phyloP scores from a whole-genome alignment of 176 grass and related monocot genomes.

The Zoysia pacifica region DNA sequence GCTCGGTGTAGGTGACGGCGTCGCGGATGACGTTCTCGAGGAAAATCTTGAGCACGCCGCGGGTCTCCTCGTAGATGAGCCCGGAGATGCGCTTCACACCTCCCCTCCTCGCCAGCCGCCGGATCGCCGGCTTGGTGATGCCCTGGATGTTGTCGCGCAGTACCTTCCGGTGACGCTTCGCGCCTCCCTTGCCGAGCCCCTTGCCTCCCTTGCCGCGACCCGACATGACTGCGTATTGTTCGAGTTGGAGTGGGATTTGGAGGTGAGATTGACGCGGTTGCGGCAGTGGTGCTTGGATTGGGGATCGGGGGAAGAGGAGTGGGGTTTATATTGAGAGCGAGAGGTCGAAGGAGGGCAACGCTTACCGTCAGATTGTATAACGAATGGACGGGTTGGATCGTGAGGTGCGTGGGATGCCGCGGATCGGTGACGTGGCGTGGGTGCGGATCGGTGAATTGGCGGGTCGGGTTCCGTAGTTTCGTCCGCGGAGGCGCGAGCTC shows the following conservation, averaged over 20 bases:
- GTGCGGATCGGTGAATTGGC: background rate
- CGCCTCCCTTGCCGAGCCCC: conserved; percentile 50
- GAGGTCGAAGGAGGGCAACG: background rate
- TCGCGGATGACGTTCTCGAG: conserved; percentile 93
- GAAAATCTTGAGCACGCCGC: conserved; percentile 92
- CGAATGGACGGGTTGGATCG: background rate
- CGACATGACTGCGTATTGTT: conserved; percentile 18
- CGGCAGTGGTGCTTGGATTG: background rate
- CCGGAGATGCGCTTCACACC: conserved; percentile 87
- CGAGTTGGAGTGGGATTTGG: background rate
- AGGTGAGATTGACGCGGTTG: background rate
- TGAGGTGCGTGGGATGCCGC: background rate
- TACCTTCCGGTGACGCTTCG: conserved; percentile 53
- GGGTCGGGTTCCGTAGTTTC: background rate
- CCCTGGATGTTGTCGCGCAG: conserved; percentile 56
- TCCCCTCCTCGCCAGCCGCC: conserved; percentile 38
- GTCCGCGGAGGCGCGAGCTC: background rate
- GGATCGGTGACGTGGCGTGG: conserved; percentile 17
- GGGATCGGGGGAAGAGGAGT: background rate
- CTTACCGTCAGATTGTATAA: conserved; percentile 7
- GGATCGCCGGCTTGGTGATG: conserved; percentile 63
- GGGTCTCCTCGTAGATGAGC: conserved; percentile 92
- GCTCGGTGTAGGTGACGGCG: conserved; percentile 86
- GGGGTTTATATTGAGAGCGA: background rate
- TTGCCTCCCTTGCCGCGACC: conserved; percentile 52